Evolutionary conservation across 169 alveolate genomes (phyloP).

Genomic region (Miamiensis avidus): DNA sequence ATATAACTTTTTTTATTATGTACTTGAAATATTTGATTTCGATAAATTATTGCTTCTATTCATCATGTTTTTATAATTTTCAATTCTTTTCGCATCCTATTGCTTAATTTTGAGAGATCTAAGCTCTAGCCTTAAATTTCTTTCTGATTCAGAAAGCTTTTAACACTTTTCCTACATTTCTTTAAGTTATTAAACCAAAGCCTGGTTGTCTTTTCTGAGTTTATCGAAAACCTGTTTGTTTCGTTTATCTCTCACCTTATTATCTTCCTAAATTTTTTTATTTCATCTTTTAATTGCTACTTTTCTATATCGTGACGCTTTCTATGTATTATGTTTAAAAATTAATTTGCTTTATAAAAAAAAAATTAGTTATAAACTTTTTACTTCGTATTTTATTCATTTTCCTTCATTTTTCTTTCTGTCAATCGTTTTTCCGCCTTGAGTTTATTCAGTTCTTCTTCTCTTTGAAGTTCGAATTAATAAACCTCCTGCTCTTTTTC

Average conservation of each 20-base stretch:
- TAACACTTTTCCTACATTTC: not conserved
- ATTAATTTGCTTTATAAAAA: too few species aligned
- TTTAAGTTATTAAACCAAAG: not conserved
- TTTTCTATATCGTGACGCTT: not conserved
- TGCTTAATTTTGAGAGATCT: too few species aligned
- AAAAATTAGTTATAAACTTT: too few species aligned
- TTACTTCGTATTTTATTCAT: too few species aligned
- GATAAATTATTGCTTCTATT: not conserved
- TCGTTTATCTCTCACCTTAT: not conserved
- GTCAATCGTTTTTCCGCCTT: not conserved
- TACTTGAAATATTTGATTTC: not conserved
- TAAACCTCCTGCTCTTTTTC: not conserved
- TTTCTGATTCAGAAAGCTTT: not conserved
- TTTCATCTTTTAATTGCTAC: not conserved
- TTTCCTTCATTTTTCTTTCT: too few species aligned
- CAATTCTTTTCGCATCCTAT: not conserved
- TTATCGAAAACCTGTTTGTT: not conserved
- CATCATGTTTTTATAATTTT: not conserved
- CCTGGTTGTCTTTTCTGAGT: not conserved
- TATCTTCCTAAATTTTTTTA: not conserved
- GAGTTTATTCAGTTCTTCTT: not conserved
- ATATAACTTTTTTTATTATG: not conserved
- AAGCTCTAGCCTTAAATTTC: not conserved
- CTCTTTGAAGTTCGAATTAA: not conserved
- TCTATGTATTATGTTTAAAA: not conserved